Percentiles rank a stretch among this genome's conserved stretches.
These are phyloP conservation scores for Pleurotus platypus DNA, from an alignment of 768 basidiomycete species.

Conservation along the genomic window DNA sequence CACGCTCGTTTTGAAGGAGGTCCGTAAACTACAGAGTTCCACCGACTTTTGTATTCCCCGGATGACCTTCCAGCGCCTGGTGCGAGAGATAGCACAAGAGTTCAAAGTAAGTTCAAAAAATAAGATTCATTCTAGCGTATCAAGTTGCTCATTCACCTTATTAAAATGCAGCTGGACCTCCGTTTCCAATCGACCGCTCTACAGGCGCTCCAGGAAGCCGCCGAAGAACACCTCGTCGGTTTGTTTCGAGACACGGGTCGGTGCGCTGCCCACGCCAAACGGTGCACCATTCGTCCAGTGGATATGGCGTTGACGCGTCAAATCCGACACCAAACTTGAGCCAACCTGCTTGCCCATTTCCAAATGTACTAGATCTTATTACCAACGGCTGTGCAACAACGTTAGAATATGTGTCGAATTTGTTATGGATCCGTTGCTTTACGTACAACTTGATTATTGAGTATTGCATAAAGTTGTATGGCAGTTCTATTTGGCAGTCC, in stretches of 20 bases:
- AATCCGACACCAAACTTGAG: background rate
- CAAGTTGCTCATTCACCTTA: background rate
- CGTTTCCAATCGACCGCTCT: constrained; percentile 75
- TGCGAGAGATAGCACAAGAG: constrained; percentile 73
- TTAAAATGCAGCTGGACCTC: constrained; percentile 35
- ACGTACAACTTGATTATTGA: too few relatives aligned
- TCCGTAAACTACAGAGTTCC: background rate
- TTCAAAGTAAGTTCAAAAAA: constrained; percentile 49
- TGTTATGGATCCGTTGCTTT: too few relatives aligned
- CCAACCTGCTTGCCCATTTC: background rate
- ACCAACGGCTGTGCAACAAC: too few relatives aligned
- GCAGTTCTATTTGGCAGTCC: too few relatives aligned
- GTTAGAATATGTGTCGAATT: too few relatives aligned
- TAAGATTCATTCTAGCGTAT: background rate
- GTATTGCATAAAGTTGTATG: too few relatives aligned
- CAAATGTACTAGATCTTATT: too few relatives aligned
- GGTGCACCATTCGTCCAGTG: constrained; percentile 23
- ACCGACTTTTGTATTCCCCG: constrained; percentile 63
- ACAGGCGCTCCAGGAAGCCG: constrained; percentile 64
- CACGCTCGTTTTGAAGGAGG: background rate
- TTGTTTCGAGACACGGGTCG: constrained; percentile 58
- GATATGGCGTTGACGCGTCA: constrained; percentile 5
- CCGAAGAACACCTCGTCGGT: constrained; percentile 56
- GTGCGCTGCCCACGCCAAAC: constrained; percentile 61
- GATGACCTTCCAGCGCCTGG: constrained; percentile 70